Base-by-base conservation (phyloP, 306 rosid species). In the Castanea sativa region DNA sequence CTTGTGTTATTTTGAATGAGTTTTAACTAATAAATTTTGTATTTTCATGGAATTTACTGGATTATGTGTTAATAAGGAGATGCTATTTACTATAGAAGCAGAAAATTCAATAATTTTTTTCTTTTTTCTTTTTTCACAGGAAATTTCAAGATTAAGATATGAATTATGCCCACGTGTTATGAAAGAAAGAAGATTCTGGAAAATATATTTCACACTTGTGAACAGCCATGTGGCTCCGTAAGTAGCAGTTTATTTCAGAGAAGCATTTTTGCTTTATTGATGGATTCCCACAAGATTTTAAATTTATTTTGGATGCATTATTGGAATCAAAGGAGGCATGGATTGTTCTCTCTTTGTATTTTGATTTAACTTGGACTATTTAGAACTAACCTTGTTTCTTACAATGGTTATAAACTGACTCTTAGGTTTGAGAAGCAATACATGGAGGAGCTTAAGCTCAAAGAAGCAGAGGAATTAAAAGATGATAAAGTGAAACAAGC, bases 211-310 rank as follows among this genome's bases (percentile, higher is more conserved):
- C 85, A 93, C 97, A 12, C 98, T 93, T 85, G 98, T 93, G 64
- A 88, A 84, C 89, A 91, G 96, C 76, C 93, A 93, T 76, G 99
- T 93, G 81, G 98, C 96, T 76, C 97, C 92, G 99, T 96, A 91
- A 96, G 99, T 93, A 60, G 60, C 79, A 74, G 5, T 65, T 77
- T 65, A 2, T 63, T 61, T 87, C 55, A 73, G 78, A 51, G 70
- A 68, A 64, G 35, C 74, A 73, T 58, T 41, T 76, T 43, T 73
- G 16, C 67, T 57, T 78, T 32, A 58, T 14, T 30, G 51, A 35
- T 45, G 32, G 51, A 21, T 35, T 64, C n/a, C 25, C 32, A 9
- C 75, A 51, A 15, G 51, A 18, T 25, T 18, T 69, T 18, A 12
- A 11, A 2, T 21, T 32, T 18, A 30, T 11, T 65, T 65, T 33